Conservation (phyloP, 371 early-diverging fungal genomes). For the Lichtheimia ornata region DNA sequence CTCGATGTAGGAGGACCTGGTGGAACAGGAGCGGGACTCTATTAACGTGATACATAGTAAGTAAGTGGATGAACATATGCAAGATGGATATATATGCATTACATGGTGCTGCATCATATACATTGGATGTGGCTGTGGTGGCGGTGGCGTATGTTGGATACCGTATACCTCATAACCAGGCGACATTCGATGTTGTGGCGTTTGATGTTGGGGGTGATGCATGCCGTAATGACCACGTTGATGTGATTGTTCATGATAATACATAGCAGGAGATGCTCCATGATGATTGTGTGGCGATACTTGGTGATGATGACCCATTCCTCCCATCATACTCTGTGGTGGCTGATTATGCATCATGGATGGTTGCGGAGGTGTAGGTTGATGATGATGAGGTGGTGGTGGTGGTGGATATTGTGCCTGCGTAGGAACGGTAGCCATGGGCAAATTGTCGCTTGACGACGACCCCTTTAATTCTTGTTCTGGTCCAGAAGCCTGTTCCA, state of each 20-base stretch:
- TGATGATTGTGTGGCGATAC: neutral
- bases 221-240: neutral
- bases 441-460: slow-evolving; percentile 10
- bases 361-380: slow-evolving; percentile 16
- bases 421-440: neutral
- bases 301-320: too few species aligned
- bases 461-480: slow-evolving; percentile 10
- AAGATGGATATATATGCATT: slow-evolving; percentile 13
- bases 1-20: slow-evolving; percentile 13
- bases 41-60: slow-evolving; percentile 1
- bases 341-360: slow-evolving; percentile 3
- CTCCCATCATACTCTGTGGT: neutral
- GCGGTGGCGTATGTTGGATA: slow-evolving; percentile 17
- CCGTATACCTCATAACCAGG: slow-evolving; percentile 40
- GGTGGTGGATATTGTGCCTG: slow-evolving; percentile 2
- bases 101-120: slow-evolving; percentile 1
- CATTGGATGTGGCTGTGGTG: slow-evolving; percentile 12
- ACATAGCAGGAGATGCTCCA: slow-evolving; percentile 13
- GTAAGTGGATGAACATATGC: neutral
- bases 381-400: slow-evolving; percentile 3
- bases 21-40: neutral
- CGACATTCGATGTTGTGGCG: slow-evolving; percentile 2
- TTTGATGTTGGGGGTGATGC: slow-evolving; percentile 14
- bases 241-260: slow-evolving; percentile 20
- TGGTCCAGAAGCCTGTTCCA: slow-evolving; percentile 10